Evolutionary conservation across 176 grass and related monocot species (phyloP).

Genomic region (Avena sativa): DNA sequence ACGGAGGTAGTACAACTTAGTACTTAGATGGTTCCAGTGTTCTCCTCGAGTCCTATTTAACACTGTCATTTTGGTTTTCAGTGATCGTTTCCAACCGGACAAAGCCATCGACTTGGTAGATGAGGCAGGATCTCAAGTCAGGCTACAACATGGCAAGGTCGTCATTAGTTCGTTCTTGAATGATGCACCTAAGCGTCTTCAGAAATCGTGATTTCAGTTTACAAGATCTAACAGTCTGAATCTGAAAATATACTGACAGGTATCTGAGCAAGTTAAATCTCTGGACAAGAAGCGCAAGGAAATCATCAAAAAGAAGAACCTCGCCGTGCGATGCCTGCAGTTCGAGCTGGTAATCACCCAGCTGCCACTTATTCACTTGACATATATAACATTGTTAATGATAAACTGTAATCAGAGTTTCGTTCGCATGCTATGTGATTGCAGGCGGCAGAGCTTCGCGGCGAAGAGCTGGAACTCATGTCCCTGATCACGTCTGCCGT

Average conservation of each 20-base stretch:
- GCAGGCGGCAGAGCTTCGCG: slow-evolving; percentile 52
- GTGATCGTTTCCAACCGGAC: slow-evolving; percentile 85
- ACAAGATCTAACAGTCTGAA: slow-evolving; percentile 8
- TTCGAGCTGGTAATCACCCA: slow-evolving; percentile 74
- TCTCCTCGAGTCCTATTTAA: neutral
- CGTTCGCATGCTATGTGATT: neutral
- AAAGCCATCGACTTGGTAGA: slow-evolving; percentile 97
- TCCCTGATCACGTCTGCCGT: slow-evolving; percentile 57
- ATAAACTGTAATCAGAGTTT: neutral
- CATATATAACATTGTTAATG: neutral
- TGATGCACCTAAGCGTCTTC: slow-evolving; percentile 5
- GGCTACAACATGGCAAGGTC: slow-evolving; percentile 82
- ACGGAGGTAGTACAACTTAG: no score
- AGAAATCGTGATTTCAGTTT: neutral
- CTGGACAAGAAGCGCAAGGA: slow-evolving; percentile 71
- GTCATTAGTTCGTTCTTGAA: neutral
- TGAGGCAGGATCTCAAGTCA: slow-evolving; percentile 80
- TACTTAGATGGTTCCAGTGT: neutral
- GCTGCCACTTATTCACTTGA: neutral
- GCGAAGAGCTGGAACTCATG: slow-evolving; percentile 65
- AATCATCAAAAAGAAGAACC: slow-evolving; percentile 74
- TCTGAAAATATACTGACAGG: slow-evolving; percentile 37
- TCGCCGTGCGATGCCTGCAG: slow-evolving; percentile 69
- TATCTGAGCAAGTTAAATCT: slow-evolving; percentile 70
- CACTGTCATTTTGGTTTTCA: slow-evolving; percentile 39